Conservation (phyloP, 768 basidiomycete species). For the Paxillus involutus region DNA sequence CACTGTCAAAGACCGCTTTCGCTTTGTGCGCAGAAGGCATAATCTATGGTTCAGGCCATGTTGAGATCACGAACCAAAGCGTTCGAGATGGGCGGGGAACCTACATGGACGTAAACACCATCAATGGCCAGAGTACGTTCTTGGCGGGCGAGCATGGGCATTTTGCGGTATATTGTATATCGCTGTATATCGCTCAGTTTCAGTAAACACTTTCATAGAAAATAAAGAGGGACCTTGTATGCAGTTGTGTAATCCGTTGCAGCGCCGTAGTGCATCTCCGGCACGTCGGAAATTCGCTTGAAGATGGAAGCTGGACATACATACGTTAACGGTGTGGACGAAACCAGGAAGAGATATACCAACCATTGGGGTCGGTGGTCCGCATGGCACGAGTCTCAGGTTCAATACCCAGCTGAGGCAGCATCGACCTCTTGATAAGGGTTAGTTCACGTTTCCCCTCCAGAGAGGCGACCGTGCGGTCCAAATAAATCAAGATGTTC, state of each 20-base stretch:
- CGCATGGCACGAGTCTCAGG: constrained; percentile 62
- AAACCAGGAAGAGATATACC: constrained; percentile 10
- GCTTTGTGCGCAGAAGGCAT: constrained; percentile 82
- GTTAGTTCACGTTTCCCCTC: constrained; percentile 84
- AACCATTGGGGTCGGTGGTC: constrained; percentile 93
- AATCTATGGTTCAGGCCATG: constrained; percentile 49
- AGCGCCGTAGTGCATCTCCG: constrained; percentile 53
- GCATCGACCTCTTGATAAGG: constrained; percentile 75
- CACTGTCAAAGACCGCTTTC: constrained; percentile 83
- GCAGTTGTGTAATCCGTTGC: constrained; percentile 80
- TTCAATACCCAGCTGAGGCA: constrained; percentile 70
- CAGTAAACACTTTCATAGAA: not conserved
- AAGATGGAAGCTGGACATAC: constrained; percentile 79
- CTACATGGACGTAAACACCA: constrained; percentile 88
- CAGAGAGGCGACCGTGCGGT: constrained; percentile 94
- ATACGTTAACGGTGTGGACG: constrained; percentile 1
- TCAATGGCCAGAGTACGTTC: constrained; percentile 93
- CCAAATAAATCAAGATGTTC: constrained; percentile 83
- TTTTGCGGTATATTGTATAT: constrained; percentile 90
- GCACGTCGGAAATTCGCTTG: constrained; percentile 75
- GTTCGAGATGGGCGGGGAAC: constrained; percentile 15
- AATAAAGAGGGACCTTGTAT: constrained; percentile 64
- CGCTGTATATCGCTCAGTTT: constrained; percentile 47
- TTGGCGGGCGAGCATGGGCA: constrained; percentile 91
- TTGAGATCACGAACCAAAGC: constrained; percentile 7